Evolutionary conservation across 2,329 filamentous ascomycete species (phyloP).

Genomic region (Diaporthe humulicola): DNA sequence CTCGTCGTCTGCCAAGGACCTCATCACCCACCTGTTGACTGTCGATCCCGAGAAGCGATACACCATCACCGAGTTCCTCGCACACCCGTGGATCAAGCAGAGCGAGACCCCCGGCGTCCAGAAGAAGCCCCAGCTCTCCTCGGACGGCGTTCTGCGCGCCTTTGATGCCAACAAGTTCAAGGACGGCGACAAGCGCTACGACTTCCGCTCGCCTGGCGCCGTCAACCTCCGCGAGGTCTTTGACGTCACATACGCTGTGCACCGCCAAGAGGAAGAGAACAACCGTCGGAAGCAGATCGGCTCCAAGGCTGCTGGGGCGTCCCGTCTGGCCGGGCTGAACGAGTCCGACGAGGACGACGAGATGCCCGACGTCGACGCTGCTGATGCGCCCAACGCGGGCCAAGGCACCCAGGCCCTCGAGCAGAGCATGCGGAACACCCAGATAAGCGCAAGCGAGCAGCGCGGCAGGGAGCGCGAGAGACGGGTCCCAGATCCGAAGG

Average conservation of each 20-base stretch:
- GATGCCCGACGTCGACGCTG: slow-evolving; percentile 62
- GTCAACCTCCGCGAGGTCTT: slow-evolving; percentile 98
- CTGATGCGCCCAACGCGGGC: slow-evolving; percentile 57
- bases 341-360: slow-evolving; percentile 75
- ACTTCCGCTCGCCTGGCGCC: slow-evolving; percentile 95
- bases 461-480: slow-evolving; percentile 63
- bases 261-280: slow-evolving; percentile 94
- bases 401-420: slow-evolving; percentile 78
- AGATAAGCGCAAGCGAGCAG: slow-evolving; percentile 74
- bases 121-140: slow-evolving; percentile 59
- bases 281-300: slow-evolving; percentile 90
- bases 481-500: slow-evolving; percentile 62
- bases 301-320: slow-evolving; percentile 74
- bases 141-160: slow-evolving; percentile 62
- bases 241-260: slow-evolving; percentile 97
- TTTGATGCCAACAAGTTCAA: slow-evolving; percentile 69
- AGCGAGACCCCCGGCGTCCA: slow-evolving; percentile 72
- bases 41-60: slow-evolving; percentile 97
- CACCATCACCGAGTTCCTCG: slow-evolving; percentile 91
- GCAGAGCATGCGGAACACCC: slow-evolving; percentile 87
- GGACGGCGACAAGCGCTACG: slow-evolving; percentile 77
- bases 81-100: slow-evolving; percentile 92
- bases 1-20: slow-evolving; percentile 91
- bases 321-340: slow-evolving; percentile 73
- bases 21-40: slow-evolving; percentile 92